These are phyloP conservation scores for Phialocephala subalpina DNA, from an alignment of 2,329 filamentous ascomycete genomes.

Conservation along the genomic window DNA sequence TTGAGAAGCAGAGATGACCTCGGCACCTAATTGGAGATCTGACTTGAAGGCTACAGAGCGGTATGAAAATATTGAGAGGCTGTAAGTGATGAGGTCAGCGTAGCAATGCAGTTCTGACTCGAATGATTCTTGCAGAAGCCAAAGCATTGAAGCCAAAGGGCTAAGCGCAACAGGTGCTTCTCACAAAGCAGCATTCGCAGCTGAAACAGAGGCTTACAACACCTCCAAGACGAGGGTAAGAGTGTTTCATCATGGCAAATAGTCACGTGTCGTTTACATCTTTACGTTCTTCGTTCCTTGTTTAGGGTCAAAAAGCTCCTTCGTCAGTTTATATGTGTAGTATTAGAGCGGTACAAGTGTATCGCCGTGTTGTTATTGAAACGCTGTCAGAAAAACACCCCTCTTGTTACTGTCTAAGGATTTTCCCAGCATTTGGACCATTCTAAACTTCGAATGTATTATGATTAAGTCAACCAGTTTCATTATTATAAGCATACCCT, in stretches of 20 bases:
- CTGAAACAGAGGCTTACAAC: conserved; percentile 72
- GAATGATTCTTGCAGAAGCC: conserved; percentile 31
- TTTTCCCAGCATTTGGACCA: too few relatives aligned
- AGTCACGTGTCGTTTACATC: conserved; percentile 12
- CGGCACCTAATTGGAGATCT: conserved; percentile 39
- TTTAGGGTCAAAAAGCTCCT: not conserved
- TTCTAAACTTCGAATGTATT: too few relatives aligned
- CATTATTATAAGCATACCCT: not conserved
- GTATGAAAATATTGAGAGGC: conserved; percentile 67
- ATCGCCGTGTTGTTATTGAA: not conserved
- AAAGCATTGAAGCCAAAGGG: conserved; percentile 46
- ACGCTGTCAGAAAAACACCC: too few relatives aligned
- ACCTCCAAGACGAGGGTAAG: conserved; percentile 65
- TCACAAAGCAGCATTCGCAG: conserved; percentile 62
- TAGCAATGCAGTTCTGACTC: conserved; percentile 14
- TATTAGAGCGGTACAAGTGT: not conserved
- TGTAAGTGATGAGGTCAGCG: conserved; percentile 55
- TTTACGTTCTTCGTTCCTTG: not conserved
- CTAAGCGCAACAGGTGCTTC: conserved; percentile 55
- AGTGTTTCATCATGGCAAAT: conserved; percentile 10
- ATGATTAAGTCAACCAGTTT: not conserved
- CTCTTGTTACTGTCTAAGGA: too few relatives aligned
- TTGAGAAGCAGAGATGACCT: conserved; percentile 33
- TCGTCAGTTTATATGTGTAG: not conserved
- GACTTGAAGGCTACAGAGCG: conserved; percentile 53